Conservation (phyloP, 1,139 yeast genomes). For the Scheffersomyces parashehatae region DNA sequence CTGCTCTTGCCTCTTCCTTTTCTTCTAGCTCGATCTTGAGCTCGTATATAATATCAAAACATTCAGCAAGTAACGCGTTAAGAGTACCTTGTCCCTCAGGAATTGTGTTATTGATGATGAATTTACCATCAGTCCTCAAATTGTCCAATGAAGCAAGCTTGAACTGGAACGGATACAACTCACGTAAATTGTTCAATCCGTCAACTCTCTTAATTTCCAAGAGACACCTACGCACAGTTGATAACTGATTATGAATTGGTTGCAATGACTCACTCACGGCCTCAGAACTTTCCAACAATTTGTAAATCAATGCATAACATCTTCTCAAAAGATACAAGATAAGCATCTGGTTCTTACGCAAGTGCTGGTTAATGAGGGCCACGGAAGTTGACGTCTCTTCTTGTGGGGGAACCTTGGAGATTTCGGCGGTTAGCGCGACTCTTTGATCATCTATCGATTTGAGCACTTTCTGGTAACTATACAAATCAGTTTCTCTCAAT, state of each 20-base stretch:
- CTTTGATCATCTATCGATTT: constrained; percentile 73
- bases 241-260: constrained; percentile 88
- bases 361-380: constrained; percentile 11
- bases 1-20: constrained; percentile 38
- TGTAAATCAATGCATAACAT: constrained; percentile 86
- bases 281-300: constrained; percentile 85
- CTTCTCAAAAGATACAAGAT: constrained; percentile 79
- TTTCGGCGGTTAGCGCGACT: constrained; percentile 41
- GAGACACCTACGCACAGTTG: constrained; percentile 86
- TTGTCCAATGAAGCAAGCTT: constrained; percentile 89
- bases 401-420: constrained; percentile 13
- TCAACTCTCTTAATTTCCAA: constrained; percentile 90
- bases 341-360: constrained; percentile 56
- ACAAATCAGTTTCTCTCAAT: constrained; percentile 89
- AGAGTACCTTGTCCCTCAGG: constrained; percentile 98
- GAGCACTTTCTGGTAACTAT: constrained; percentile 72
- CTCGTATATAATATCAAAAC: constrained; percentile 91
- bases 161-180: constrained; percentile 92
- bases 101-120: constrained; percentile 78
- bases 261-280: constrained; percentile 93
- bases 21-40: constrained; percentile 86
- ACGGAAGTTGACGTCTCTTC: constrained; percentile 35
- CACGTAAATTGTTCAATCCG: constrained; percentile 82
- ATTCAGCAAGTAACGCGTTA: constrained; percentile 86
- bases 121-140: constrained; percentile 85